Evolutionary conservation across 768 basidiomycete species (phyloP).

Genomic region (Kwoniella newhampshirensis): DNA sequence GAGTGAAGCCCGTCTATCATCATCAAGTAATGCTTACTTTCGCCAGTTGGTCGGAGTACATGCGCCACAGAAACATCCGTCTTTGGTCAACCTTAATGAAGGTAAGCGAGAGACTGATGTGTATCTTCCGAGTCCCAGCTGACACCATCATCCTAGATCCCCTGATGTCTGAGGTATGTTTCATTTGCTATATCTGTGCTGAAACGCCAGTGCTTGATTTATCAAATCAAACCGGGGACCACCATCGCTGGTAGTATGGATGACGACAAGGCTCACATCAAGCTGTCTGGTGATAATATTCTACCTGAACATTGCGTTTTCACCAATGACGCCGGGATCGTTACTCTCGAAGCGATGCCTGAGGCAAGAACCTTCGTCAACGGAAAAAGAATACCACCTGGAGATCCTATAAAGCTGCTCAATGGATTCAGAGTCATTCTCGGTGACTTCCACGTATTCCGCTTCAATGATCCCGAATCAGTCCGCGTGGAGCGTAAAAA

Average conservation of each 20-base stretch:
- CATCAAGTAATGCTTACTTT: background rate
- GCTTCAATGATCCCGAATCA: conserved; percentile 64
- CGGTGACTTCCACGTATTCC: conserved; percentile 95
- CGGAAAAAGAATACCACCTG: conserved; percentile 77
- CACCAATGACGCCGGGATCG: conserved; percentile 79
- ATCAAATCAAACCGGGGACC: conserved; percentile 83
- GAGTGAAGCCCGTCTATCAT: no score
- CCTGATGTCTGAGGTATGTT: conserved; percentile 85
- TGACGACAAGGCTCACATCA: conserved; percentile 77
- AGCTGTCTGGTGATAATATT: conserved; percentile 88
- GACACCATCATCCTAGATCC: conserved; percentile 66
- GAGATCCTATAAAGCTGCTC: conserved; percentile 76
- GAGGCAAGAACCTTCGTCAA: conserved; percentile 81
- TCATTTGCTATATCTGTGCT: background rate
- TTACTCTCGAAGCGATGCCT: conserved; percentile 73
- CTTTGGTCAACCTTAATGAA: conserved; percentile 53
- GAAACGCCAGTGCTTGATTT: conserved; percentile 46
- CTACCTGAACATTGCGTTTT: conserved; percentile 89
- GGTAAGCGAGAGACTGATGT: conserved; percentile 46
- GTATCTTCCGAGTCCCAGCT: conserved; percentile 60
- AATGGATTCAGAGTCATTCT: conserved; percentile 97
- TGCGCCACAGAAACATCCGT: conserved; percentile 78
- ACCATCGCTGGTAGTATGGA: conserved; percentile 84
- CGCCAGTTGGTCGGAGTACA: conserved; percentile 85
- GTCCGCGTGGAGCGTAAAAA: conserved; percentile 41